Evolutionary conservation across 192 early-diverging fungal species (phyloP), one percentile per base, ranked within the genome.

Genomic region (Backusella liffmaniae): DNA sequence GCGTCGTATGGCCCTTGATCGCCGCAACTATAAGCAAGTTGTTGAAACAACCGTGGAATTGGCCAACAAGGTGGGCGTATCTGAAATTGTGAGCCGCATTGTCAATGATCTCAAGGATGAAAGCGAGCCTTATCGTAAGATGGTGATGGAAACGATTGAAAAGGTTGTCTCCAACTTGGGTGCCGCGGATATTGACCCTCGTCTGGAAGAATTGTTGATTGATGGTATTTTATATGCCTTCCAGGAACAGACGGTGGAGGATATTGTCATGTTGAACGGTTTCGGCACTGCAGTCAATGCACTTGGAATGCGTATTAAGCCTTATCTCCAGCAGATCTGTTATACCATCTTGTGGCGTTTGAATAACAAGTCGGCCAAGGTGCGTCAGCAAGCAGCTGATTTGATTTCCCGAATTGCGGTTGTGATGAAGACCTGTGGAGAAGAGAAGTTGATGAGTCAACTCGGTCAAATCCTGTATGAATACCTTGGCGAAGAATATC

Each of bases 401-500:
- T 82, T 99, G 62, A 95, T 99, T 51, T 96, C 96, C 0, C 92
- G 94, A 8, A 95, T 98, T 65, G 97, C 97, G 0, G 90, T 93
- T 2, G 97, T 97, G 8, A 95, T 99, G 96, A 89, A 92, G 75
- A 90, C 88, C 0, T 99, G 97, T 81, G 96, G 95, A 26, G 96
- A 98, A 82, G 97, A 98, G 82, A 94, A 96, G 79, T 80, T 99
- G 65, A 95, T 99, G 94, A 90, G 91, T 7, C 92, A 97, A 73
- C 84, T 99, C 59, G 95, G 96, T 75, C 88, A 94, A n/a, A 91
- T 98, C 37, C 83, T 99, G 26, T 99, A 96, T 83, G 98, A 99
- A 83, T 98, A 99, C 79, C 89, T 99, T 26, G 98, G 98, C 77
- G 98, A 99, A 87, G 98, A 99, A 82, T 99, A 97, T 77, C 98